Evolutionary conservation across 2,329 filamentous ascomycete genomes (phyloP).

Genomic region (Paramyrothecium sp.): DNA sequence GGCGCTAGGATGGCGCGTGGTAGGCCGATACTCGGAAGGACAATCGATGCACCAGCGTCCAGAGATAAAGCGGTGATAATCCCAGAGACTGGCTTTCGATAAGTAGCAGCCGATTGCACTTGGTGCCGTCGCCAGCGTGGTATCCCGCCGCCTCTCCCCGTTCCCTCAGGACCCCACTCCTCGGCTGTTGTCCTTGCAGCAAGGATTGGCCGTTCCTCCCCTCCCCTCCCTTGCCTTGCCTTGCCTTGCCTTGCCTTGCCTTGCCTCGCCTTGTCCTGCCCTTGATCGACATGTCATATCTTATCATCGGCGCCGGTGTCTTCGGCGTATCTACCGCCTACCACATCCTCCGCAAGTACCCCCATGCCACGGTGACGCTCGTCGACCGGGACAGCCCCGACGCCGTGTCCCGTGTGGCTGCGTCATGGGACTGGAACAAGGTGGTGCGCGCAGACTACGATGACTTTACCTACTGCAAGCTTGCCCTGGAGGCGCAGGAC

Average conservation of each 20-base stretch:
- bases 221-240: too few relatives aligned
- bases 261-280: background rate
- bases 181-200: background rate
- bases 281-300: constrained; percentile 32
- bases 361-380: constrained; percentile 50
- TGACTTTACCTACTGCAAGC: constrained; percentile 59
- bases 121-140: background rate
- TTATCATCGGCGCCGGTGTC: constrained; percentile 65
- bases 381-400: constrained; percentile 56
- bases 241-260: too few relatives aligned
- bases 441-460: constrained; percentile 69
- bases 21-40: background rate
- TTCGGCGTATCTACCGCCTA: constrained; percentile 68
- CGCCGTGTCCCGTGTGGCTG: constrained; percentile 49
- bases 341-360: constrained; percentile 52
- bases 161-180: background rate
- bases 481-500: constrained; percentile 65
- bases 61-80: too few relatives aligned
- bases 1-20: background rate
- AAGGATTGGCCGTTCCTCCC: too few relatives aligned
- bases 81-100: background rate
- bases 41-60: too few relatives aligned
- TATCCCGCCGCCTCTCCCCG: background rate
- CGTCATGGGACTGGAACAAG: constrained; percentile 74
- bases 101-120: background rate